phyloP scores from a whole-genome alignment of 164 flowering plant genomes.

The Sextonia rubra region DNA sequence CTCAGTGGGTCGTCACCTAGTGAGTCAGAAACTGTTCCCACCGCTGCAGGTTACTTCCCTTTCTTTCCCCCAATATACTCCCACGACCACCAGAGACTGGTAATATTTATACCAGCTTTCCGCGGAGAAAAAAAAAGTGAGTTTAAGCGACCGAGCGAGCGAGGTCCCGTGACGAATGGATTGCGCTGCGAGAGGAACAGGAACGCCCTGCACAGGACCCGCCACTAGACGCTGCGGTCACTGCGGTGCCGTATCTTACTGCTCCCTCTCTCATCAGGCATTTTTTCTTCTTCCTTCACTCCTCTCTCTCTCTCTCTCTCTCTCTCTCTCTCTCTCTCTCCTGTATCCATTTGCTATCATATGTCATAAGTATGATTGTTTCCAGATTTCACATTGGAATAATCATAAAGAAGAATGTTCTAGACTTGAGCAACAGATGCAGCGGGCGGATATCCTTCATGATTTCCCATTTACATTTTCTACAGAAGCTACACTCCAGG shows the following conservation, averaged over 20 bases:
- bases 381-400: constrained; percentile 63
- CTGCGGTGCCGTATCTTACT: constrained; percentile 81
- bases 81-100: not conserved
- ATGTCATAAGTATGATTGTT: not conserved
- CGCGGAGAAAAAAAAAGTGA: too few species aligned
- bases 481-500: constrained; percentile 54
- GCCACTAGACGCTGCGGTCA: constrained; percentile 57
- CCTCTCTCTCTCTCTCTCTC: too few species aligned
- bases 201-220: constrained; percentile 60
- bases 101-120: too few species aligned
- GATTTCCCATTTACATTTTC: constrained; percentile 81
- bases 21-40: too few species aligned
- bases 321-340: too few species aligned
- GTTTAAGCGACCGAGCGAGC: not conserved
- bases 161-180: constrained; percentile 48
- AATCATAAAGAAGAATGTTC: constrained; percentile 77
- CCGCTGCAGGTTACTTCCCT: too few species aligned
- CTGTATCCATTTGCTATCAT: too few species aligned
- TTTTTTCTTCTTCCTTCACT: not conserved
- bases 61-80: too few species aligned
- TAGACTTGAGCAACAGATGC: constrained; percentile 75
- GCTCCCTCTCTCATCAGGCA: constrained; percentile 83
- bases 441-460: constrained; percentile 35
- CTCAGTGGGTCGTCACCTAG: too few species aligned
- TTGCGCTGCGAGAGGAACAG: constrained; percentile 67